Percentiles rank a stretch among this genome's conserved stretches.
phyloP scores from a whole-genome alignment of 331 rosid genomes.

The Rosa hybrid region DNA sequence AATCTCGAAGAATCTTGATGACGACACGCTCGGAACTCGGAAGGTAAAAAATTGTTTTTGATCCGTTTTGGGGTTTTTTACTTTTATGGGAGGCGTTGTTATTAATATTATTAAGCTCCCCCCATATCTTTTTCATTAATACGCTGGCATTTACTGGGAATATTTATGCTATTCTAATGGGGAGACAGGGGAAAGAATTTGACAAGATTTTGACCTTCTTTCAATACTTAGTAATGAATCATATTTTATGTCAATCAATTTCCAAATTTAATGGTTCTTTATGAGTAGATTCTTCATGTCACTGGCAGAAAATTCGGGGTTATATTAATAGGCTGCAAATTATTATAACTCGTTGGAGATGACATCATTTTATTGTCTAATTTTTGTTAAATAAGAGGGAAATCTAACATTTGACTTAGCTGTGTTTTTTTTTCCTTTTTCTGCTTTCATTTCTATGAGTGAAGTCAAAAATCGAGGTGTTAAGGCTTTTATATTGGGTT shows the following conservation, averaged over 20 bases:
- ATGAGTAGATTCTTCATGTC: background rate
- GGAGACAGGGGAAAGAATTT: slow-evolving; percentile 1
- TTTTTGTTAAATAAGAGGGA: too few species aligned
- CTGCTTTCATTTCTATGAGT: too few species aligned
- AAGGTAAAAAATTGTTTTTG: background rate
- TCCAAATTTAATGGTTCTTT: background rate
- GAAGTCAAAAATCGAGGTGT: too few species aligned
- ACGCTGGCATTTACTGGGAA: slow-evolving; percentile 3
- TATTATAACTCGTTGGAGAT: too few species aligned
- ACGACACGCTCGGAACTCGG: background rate
- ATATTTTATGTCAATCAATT: background rate
- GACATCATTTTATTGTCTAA: too few species aligned
- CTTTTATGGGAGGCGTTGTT: background rate
- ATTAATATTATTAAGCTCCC: background rate
- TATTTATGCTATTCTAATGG: background rate
- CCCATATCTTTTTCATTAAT: background rate
- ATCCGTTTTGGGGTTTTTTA: background rate
- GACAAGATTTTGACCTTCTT: background rate
- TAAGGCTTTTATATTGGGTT: too few species aligned
- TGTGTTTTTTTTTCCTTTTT: too few species aligned
- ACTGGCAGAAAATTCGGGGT: too few species aligned
- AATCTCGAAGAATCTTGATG: background rate
- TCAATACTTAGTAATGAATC: background rate
- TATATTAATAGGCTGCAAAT: too few species aligned
- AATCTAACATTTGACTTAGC: too few species aligned